These are phyloP conservation scores for Termitomyces sp. DNA, from an alignment of 768 basidiomycete genomes.

Conservation along the genomic window DNA sequence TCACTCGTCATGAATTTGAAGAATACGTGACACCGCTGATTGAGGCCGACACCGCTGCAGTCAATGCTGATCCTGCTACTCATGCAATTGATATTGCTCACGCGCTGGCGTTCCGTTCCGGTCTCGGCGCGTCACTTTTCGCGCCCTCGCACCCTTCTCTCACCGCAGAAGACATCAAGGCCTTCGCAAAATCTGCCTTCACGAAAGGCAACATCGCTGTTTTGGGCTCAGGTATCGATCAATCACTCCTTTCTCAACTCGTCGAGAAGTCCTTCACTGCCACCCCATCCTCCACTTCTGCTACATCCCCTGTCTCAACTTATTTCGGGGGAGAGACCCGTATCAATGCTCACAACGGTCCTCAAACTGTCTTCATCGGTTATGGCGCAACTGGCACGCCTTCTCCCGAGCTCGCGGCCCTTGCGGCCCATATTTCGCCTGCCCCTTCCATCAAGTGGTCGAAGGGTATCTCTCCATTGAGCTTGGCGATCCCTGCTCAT, in stretches of 20 bases:
- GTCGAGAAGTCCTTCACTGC: conserved; percentile 62
- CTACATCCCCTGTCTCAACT: conserved; percentile 30
- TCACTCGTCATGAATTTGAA: conserved; percentile 69
- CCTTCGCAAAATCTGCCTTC: conserved; percentile 71
- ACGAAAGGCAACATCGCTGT: conserved; percentile 78
- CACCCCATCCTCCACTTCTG: conserved; percentile 32
- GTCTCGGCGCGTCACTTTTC: conserved; percentile 89
- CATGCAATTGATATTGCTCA: conserved; percentile 87
- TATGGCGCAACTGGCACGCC: conserved; percentile 70
- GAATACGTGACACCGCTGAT: conserved; percentile 73
- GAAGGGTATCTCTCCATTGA: conserved; percentile 62
- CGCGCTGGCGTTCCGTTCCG: conserved; percentile 86
- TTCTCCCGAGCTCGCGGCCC: conserved; percentile 68
- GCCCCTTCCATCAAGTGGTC: conserved; percentile 85
- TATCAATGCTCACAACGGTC: conserved; percentile 52
- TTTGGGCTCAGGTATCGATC: conserved; percentile 82
- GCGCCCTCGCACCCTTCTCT: conserved; percentile 65
- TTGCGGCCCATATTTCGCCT: conserved; percentile 78
- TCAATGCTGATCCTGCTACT: conserved; percentile 52
- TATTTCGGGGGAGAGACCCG: conserved; percentile 88
- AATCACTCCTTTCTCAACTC: conserved; percentile 61
- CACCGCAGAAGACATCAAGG: conserved; percentile 64
- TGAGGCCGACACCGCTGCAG: conserved; percentile 62
- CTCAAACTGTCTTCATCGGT: conserved; percentile 83
- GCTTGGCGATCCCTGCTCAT: conserved; percentile 51